phyloP scores from a whole-genome alignment of 257 asterid species.

The Orobanche coerulescens region DNA sequence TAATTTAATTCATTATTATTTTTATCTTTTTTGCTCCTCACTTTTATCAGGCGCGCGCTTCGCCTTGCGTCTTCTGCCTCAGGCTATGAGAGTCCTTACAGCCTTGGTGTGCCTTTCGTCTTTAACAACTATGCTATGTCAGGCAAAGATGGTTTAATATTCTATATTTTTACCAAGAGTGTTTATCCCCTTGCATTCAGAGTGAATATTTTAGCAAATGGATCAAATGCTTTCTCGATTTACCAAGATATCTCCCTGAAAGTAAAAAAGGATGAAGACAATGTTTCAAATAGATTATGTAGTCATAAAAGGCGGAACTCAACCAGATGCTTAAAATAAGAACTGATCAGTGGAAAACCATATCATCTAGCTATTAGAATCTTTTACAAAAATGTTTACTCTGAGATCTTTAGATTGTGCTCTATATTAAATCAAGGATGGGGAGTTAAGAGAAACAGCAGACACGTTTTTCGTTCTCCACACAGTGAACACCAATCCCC shows the following conservation, averaged over 20 bases:
- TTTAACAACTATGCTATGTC: no score
- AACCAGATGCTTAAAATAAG: background rate
- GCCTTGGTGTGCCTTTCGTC: no score
- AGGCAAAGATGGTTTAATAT: background rate
- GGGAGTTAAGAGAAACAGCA: background rate
- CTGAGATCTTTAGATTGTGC: no score
- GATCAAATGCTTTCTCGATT: background rate
- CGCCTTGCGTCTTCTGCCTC: no score
- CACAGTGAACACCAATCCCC: background rate
- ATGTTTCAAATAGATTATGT: background rate
- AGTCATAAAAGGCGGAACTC: background rate
- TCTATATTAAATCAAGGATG: background rate
- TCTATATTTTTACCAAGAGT: no score
- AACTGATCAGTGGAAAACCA: background rate
- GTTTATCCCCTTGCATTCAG: background rate
- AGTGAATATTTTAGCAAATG: background rate
- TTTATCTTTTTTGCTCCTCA: no score
- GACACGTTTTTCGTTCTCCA: conserved; percentile 3
- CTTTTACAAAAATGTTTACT: no score
- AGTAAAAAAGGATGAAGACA: background rate
- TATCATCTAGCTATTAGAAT: no score
- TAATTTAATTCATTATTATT: no score
- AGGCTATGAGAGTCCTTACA: no score
- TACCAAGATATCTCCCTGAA: background rate
- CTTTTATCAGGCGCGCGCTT: no score